Conservation (phyloP, 2,329 filamentous ascomycete species). For the Fusarium penzigii region DNA sequence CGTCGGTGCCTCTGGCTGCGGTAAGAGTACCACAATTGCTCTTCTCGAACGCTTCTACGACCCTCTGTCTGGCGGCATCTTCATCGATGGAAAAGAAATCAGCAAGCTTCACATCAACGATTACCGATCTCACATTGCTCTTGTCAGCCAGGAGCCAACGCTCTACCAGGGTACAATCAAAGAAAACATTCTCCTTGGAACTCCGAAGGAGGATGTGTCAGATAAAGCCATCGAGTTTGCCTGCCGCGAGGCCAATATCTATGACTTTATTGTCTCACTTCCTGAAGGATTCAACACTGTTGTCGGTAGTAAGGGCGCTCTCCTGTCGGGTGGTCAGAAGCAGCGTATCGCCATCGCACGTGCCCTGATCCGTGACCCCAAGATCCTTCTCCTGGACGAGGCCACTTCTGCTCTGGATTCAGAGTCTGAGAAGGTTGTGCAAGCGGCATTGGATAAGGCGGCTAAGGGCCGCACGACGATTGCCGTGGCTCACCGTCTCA, state of each 20-base stretch:
- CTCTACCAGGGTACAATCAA: slow-evolving; percentile 89
- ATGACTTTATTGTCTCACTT: slow-evolving; percentile 84
- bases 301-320: slow-evolving; percentile 82
- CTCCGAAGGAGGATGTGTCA: slow-evolving; percentile 63
- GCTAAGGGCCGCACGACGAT: slow-evolving; percentile 87
- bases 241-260: slow-evolving; percentile 89
- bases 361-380: slow-evolving; percentile 86
- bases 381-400: slow-evolving; percentile 81
- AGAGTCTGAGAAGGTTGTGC: slow-evolving; percentile 77
- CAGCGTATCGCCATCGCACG: slow-evolving; percentile 93
- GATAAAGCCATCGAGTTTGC: slow-evolving; percentile 76
- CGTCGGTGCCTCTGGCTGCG: slow-evolving; percentile 91
- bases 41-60: slow-evolving; percentile 95
- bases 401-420: slow-evolving; percentile 77
- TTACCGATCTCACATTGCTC: slow-evolving; percentile 79
- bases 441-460: slow-evolving; percentile 78
- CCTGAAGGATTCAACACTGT: slow-evolving; percentile 84
- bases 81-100: slow-evolving; percentile 82
- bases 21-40: slow-evolving; percentile 91
- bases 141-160: slow-evolving; percentile 93
- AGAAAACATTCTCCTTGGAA: slow-evolving; percentile 86
- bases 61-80: slow-evolving; percentile 76
- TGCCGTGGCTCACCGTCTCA: slow-evolving; percentile 87
- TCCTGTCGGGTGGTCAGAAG: slow-evolving; percentile 90
- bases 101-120: slow-evolving; percentile 79